Conservation (phyloP, 352 stramenopile species). For the Phytophthora chlamydospora region DNA sequence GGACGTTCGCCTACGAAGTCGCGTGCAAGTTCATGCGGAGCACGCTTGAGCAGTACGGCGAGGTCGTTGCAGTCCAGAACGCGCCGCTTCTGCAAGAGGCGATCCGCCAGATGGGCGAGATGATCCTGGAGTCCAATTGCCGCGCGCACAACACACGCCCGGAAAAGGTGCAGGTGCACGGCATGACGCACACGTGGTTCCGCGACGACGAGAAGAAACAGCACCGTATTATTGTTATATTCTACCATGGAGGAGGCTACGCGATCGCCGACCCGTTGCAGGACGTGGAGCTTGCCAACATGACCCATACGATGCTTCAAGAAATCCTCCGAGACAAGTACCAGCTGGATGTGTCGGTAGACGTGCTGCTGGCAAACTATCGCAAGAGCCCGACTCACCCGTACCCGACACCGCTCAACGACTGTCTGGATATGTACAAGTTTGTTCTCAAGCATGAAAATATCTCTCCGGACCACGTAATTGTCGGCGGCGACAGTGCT, state of each 20-base stretch:
- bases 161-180: slow-evolving; percentile 26
- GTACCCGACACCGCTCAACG: slow-evolving; percentile 42
- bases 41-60: slow-evolving; percentile 32
- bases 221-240: slow-evolving; percentile 42
- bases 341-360: slow-evolving; percentile 21
- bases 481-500: slow-evolving; percentile 51
- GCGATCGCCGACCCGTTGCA: slow-evolving; percentile 26
- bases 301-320: slow-evolving; percentile 24
- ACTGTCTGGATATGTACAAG: slow-evolving; percentile 43
- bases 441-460: slow-evolving; percentile 31
- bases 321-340: slow-evolving; percentile 29
- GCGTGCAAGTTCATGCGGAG: slow-evolving; percentile 30
- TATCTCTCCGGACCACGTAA: slow-evolving; percentile 27
- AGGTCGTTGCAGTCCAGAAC: slow-evolving; percentile 21
- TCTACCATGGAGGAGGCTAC: slow-evolving; percentile 50
- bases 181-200: slow-evolving; percentile 42
- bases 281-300: slow-evolving; percentile 30
- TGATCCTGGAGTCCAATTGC: slow-evolving; percentile 19
- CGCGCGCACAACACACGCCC: slow-evolving; percentile 15
- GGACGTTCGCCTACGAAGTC: slow-evolving; percentile 42
- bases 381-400: slow-evolving; percentile 30
- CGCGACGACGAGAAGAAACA: slow-evolving; percentile 18
- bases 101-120: slow-evolving; percentile 25
- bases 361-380: slow-evolving; percentile 31
- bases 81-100: slow-evolving; percentile 26